Evolutionary conservation across 2,329 filamentous ascomycete genomes (phyloP).

Genomic region (Akanthomyces lecanii): DNA sequence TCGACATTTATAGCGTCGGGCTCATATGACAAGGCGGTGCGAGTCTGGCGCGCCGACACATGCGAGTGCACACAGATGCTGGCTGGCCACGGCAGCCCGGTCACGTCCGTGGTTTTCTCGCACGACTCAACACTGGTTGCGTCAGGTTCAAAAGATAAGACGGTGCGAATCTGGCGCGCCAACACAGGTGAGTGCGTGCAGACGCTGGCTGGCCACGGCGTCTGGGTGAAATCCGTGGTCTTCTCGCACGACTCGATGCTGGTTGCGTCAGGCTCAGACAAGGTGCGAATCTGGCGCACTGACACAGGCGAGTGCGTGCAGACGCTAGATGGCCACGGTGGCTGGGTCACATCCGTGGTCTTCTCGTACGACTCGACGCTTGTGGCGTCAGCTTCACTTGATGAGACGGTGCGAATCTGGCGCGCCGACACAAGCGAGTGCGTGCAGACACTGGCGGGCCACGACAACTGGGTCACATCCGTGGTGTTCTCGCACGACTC

Average conservation of each 20-base stretch:
- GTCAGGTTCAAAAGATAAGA: too few relatives aligned
- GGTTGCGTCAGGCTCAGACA: background rate
- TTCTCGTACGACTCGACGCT: background rate
- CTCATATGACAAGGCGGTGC: too few relatives aligned
- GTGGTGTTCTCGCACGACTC: background rate
- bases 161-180: too few relatives aligned
- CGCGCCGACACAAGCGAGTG: background rate
- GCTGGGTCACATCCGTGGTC: background rate
- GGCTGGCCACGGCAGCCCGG: too few relatives aligned
- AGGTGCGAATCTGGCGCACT: background rate
- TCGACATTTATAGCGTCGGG: too few relatives aligned
- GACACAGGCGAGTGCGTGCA: background rate
- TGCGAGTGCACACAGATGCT: too few relatives aligned
- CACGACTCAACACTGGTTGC: too few relatives aligned
- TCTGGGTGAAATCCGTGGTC: too few relatives aligned
- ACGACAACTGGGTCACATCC: background rate
- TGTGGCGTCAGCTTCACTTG: background rate
- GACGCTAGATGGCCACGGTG: background rate
- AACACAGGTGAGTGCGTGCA: too few relatives aligned
- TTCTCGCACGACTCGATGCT: background rate
- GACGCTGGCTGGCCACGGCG: background rate
- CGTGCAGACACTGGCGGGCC: background rate
- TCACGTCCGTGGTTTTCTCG: too few relatives aligned
- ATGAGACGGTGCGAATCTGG: background rate
- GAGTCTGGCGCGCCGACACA: too few relatives aligned